A percentile compares a stretch with the other conserved stretches of the same genome.
Evolutionary conservation across 345 rosid species (phyloP).

Genomic region (Moricandia arvensis): DNA sequence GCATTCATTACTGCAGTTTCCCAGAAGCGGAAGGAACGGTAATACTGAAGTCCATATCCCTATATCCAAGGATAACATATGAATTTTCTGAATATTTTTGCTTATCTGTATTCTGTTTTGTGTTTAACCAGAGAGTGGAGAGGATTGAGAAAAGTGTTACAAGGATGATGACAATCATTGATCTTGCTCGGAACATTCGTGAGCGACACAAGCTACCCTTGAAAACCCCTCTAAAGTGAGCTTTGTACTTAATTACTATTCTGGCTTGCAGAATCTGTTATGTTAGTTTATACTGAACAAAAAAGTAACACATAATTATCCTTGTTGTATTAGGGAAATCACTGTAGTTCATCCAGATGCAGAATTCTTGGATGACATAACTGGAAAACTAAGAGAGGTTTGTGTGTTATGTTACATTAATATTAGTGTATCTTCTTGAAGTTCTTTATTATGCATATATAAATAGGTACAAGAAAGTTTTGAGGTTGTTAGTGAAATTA

Average conservation of each 20-base stretch:
- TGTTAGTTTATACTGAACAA: conserved; percentile 5
- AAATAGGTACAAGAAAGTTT: neutral
- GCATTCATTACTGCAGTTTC: conserved; percentile 81
- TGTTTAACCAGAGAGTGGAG: conserved; percentile 61
- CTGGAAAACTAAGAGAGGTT: conserved; percentile 89
- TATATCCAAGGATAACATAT: neutral
- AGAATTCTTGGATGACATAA: conserved; percentile 85
- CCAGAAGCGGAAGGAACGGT: conserved; percentile 88
- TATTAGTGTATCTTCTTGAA: neutral
- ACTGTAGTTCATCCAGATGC: conserved; percentile 85
- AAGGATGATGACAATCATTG: conserved; percentile 95
- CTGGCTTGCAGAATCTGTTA: neutral
- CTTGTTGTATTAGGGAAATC: conserved; percentile 69
- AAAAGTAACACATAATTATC: neutral
- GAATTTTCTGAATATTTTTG: neutral
- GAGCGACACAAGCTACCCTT: conserved; percentile 90
- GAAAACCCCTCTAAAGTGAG: conserved; percentile 87
- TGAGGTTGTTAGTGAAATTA: neutral
- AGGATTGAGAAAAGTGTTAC: conserved; percentile 89
- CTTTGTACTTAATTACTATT: conserved; percentile 8
- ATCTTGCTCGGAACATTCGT: conserved; percentile 94
- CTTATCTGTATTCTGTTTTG: neutral
- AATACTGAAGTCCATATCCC: conserved; percentile 23
- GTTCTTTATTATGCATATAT: neutral
- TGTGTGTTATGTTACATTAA: conserved; percentile 22